Evolutionary conservation across 1,139 yeast genomes (phyloP).

Genomic region (Diutina rugosa): DNA sequence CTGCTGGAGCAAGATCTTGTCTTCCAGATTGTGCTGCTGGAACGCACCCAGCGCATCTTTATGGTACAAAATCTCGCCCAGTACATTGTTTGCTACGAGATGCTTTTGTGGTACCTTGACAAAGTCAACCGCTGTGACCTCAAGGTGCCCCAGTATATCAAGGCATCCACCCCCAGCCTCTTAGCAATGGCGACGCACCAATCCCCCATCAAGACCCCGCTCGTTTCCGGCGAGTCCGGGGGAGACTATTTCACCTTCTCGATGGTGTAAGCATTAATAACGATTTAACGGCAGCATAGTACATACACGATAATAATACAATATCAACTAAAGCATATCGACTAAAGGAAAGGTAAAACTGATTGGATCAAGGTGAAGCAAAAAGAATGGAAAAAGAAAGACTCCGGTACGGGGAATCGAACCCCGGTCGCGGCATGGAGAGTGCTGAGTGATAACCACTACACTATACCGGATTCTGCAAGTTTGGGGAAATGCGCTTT

Average conservation of each 20-base stretch:
- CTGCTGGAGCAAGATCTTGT: slow-evolving; percentile 10
- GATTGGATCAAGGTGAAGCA: background rate
- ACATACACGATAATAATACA: too few species aligned
- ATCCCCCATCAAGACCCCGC: background rate
- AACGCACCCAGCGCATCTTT: slow-evolving; percentile 29
- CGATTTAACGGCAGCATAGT: background rate
- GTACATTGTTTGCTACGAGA: slow-evolving; percentile 29
- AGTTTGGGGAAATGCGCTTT: too few species aligned
- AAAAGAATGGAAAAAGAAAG: background rate
- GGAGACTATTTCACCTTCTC: background rate
- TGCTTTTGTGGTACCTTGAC: slow-evolving; percentile 8
- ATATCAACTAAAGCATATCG: too few species aligned
- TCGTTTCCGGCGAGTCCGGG: background rate
- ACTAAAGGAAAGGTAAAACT: too few species aligned
- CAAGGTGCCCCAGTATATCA: background rate
- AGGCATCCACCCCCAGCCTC: background rate
- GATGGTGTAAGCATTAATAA: background rate
- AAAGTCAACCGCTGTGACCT: background rate
- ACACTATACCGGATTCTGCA: background rate
- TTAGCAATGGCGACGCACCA: background rate
- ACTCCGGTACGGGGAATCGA: slow-evolving; percentile 2
- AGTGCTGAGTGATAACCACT: slow-evolving; percentile 1
- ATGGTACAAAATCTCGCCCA: slow-evolving; percentile 37
- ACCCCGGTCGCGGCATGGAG: slow-evolving; percentile 2
- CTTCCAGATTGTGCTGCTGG: slow-evolving; percentile 25